Conservation (phyloP, 768 basidiomycete species). For the Tephrocybe sp. region DNA sequence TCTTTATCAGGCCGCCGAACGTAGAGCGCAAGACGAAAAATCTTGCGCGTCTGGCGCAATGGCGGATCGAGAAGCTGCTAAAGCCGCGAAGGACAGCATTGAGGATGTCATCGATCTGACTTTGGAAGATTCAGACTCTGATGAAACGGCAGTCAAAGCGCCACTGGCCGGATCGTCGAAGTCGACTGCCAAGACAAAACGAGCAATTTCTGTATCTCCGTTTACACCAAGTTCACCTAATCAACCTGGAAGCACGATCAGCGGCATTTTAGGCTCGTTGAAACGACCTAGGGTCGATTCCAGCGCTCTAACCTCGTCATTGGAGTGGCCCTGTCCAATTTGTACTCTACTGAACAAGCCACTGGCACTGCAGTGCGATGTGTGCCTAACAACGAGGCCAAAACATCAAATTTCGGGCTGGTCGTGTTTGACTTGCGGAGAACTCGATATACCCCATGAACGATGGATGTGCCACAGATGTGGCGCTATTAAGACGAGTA, state of each 20-base stretch:
- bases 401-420: slow-evolving; percentile 41
- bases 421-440: slow-evolving; percentile 65
- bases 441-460: slow-evolving; percentile 56
- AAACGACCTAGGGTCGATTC: slow-evolving; percentile 7
- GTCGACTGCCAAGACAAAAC: slow-evolving; percentile 12
- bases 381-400: slow-evolving; percentile 43
- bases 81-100: slow-evolving; percentile 66
- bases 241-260: no score
- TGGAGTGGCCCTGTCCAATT: slow-evolving; percentile 47
- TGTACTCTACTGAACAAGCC: slow-evolving; percentile 70
- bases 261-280: background rate
- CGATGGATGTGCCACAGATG: slow-evolving; percentile 78
- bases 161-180: slow-evolving; percentile 22
- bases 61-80: slow-evolving; percentile 61
- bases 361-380: slow-evolving; percentile 53
- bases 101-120: slow-evolving; percentile 63
- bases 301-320: background rate
- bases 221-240: background rate
- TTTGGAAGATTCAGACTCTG: slow-evolving; percentile 32
- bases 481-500: slow-evolving; percentile 56
- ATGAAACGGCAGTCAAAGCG: slow-evolving; percentile 30
- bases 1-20: slow-evolving; percentile 74
- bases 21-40: slow-evolving; percentile 70
- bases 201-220: slow-evolving; percentile 7
- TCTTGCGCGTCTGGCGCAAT: slow-evolving; percentile 62